These are phyloP conservation scores for Penicillium cataractarum DNA, from an alignment of 495 filamentous ascomycete species.

Conservation along the genomic window DNA sequence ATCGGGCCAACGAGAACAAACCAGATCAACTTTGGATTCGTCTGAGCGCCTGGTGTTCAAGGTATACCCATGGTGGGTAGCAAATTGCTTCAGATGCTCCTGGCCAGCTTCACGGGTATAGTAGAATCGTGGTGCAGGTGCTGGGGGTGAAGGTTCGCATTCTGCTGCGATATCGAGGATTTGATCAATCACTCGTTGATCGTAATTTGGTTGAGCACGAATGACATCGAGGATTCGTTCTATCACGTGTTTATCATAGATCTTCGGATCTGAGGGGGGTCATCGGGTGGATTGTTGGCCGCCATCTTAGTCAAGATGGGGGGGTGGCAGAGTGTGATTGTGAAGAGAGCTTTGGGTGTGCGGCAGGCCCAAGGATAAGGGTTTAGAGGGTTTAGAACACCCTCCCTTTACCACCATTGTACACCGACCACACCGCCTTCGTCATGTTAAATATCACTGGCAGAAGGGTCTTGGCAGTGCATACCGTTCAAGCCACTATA, in stretches of 20 bases:
- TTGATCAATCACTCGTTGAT: neutral
- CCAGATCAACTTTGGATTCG: neutral
- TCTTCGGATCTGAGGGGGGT: neutral
- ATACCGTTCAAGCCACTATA: too few species aligned
- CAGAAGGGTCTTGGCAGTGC: neutral
- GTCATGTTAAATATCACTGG: neutral
- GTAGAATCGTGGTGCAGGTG: neutral
- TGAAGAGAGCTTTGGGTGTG: too few species aligned
- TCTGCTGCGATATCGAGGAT: constrained; percentile 5
- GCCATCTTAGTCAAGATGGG: neutral
- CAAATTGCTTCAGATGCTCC: neutral
- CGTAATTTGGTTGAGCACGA: neutral
- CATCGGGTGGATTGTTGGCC: neutral
- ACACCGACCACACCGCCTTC: too few species aligned
- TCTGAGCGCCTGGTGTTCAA: neutral
- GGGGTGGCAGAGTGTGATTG: neutral
- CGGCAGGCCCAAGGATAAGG: too few species aligned
- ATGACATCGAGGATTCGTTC: constrained; percentile 1
- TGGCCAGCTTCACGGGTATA: neutral
- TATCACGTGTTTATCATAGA: constrained; percentile 1
- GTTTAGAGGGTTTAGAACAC: too few species aligned
- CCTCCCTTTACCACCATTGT: too few species aligned
- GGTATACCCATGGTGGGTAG: neutral
- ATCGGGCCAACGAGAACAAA: neutral
- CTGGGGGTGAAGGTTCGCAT: constrained; percentile 4